Evolutionary conservation across 352 stramenopile species (phyloP).

Genomic region (Blastocystis sp.): DNA sequence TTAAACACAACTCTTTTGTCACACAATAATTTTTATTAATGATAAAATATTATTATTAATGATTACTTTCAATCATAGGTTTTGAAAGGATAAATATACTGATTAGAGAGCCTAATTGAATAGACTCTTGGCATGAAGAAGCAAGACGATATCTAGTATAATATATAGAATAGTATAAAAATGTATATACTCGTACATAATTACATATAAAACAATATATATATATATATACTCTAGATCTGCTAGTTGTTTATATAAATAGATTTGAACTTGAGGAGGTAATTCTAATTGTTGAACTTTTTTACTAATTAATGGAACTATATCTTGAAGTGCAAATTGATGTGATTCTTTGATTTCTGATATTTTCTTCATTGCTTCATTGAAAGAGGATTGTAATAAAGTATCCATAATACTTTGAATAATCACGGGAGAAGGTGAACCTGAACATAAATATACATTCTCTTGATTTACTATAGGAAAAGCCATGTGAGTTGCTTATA

Average conservation of each 20-base stretch:
- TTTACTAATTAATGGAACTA: constrained; percentile 29
- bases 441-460: constrained; percentile 65
- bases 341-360: constrained; percentile 16
- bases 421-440: constrained; percentile 61
- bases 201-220: not conserved
- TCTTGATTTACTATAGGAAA: constrained; percentile 60
- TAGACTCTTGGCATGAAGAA: constrained; percentile 12
- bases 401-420: constrained; percentile 58
- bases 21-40: no score
- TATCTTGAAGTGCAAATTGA: constrained; percentile 33
- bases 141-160: constrained; percentile 28
- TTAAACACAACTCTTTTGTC: no score
- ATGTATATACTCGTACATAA: no score
- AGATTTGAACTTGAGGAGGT: constrained; percentile 29
- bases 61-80: no score
- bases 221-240: constrained; percentile 40
- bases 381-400: constrained; percentile 62
- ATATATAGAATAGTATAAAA: no score
- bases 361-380: constrained; percentile 37
- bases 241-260: constrained; percentile 39
- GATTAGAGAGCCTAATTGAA: constrained; percentile 33
- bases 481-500: constrained; percentile 63
- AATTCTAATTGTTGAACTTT: constrained; percentile 37
- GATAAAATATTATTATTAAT: no score
- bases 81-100: constrained; percentile 38